These are phyloP conservation scores for Podospora didyma DNA, from an alignment of 495 filamentous ascomycete genomes.

Conservation along the genomic window DNA sequence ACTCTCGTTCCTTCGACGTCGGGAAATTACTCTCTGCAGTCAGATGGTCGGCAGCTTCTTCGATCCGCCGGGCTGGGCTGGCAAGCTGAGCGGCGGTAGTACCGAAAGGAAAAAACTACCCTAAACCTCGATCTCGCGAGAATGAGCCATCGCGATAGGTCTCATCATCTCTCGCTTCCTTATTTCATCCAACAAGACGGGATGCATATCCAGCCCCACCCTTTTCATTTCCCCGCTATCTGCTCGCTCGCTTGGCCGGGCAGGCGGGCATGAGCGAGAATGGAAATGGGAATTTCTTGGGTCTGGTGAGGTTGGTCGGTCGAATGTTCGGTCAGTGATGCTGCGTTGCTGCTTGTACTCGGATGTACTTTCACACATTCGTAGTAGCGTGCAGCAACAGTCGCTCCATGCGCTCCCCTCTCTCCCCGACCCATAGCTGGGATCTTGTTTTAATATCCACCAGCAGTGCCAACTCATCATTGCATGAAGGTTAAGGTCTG, in stretches of 20 bases:
- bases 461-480: conserved; percentile 85
- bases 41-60: too few species aligned
- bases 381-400: neutral
- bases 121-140: neutral
- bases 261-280: neutral
- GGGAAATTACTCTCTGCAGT: neutral
- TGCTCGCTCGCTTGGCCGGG: neutral
- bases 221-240: neutral
- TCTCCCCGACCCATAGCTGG: conserved; percentile 21
- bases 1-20: neutral
- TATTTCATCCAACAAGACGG: neutral
- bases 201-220: neutral
- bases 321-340: neutral
- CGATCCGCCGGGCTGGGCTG: too few species aligned
- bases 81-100: too few species aligned
- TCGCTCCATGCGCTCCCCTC: neutral
- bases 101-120: too few species aligned
- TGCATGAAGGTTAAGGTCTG: conserved; percentile 64
- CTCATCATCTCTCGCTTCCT: neutral
- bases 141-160: neutral
- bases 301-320: neutral
- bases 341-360: neutral
- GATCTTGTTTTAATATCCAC: conserved; percentile 59
- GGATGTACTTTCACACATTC: neutral
- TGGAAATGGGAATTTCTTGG: neutral